Conservation (phyloP, 192 early-diverging fungal species). For the Diversispora epigaea region DNA sequence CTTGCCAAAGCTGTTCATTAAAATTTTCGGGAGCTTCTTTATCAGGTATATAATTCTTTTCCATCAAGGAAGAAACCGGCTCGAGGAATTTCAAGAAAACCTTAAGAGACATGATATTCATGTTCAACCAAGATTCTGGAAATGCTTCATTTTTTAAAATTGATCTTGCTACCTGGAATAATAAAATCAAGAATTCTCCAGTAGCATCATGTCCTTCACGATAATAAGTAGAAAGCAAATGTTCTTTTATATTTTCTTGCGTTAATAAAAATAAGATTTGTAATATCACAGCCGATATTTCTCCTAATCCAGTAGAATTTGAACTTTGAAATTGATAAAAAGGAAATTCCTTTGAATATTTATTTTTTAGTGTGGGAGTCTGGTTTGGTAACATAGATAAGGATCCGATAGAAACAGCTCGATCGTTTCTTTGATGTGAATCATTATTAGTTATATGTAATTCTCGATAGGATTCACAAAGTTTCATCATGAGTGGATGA, state of each 20-base stretch:
- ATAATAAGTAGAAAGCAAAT: slow-evolving; percentile 26
- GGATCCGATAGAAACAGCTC: background rate
- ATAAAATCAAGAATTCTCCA: slow-evolving; percentile 21
- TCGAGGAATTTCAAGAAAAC: slow-evolving; percentile 38
- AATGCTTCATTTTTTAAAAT: slow-evolving; percentile 29
- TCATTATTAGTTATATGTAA: slow-evolving; percentile 12
- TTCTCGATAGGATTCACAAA: slow-evolving; percentile 31
- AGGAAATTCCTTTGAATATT: slow-evolving; percentile 21
- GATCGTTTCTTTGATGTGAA: background rate
- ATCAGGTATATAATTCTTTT: slow-evolving; percentile 30
- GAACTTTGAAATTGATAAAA: background rate
- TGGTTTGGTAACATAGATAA: background rate
- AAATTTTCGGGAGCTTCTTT: slow-evolving; percentile 20
- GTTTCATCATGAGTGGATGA: slow-evolving; percentile 25
- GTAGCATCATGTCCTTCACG: slow-evolving; percentile 25
- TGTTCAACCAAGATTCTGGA: slow-evolving; percentile 41
- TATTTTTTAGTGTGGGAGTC: background rate
- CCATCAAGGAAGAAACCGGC: slow-evolving; percentile 20
- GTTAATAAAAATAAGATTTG: slow-evolving; percentile 31
- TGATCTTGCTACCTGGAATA: slow-evolving; percentile 23
- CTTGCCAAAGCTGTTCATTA: slow-evolving; percentile 24
- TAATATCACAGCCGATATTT: slow-evolving; percentile 27
- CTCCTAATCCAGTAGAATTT: slow-evolving; percentile 20
- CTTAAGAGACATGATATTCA: slow-evolving; percentile 44
- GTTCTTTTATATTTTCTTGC: slow-evolving; percentile 29